Evolutionary conservation across 2,329 filamentous ascomycete genomes (phyloP).

Genomic region (Verticillium longisporum): DNA sequence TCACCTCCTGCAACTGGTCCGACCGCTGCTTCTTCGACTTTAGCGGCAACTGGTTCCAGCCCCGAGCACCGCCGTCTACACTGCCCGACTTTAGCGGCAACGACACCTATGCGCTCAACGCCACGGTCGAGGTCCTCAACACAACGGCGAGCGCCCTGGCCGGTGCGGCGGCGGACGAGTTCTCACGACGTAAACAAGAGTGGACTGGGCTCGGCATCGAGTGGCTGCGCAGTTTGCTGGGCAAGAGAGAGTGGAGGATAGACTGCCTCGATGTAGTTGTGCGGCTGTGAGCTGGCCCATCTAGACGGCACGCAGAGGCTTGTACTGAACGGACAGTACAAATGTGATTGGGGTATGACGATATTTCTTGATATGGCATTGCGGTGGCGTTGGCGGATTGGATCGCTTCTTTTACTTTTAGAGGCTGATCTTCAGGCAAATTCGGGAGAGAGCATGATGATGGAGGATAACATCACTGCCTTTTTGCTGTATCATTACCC

Average conservation of each 20-base stretch:
- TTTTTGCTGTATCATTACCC: not conserved
- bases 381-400: not conserved
- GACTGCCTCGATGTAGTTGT: conserved; percentile 88
- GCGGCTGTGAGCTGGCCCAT: conserved; percentile 45
- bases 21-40: conserved; percentile 93
- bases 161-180: conserved; percentile 58
- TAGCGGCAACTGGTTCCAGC: conserved; percentile 84
- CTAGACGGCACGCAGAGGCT: not conserved
- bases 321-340: not conserved
- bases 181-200: conserved; percentile 48
- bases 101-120: conserved; percentile 31
- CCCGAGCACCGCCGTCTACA: conserved; percentile 45
- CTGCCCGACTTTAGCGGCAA: conserved; percentile 18
- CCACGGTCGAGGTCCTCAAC: conserved; percentile 54
- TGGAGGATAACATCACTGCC: not conserved
- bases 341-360: not conserved
- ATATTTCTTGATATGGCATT: not conserved
- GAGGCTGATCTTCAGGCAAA: not conserved
- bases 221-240: conserved; percentile 77
- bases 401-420: not conserved
- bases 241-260: conserved; percentile 80
- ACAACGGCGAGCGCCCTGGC: conserved; percentile 63
- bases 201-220: conserved; percentile 76
- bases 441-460: not conserved
- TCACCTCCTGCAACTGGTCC: conserved; percentile 85